Percentiles rank a stretch among this genome's conserved stretches.
Conservation (phyloP, 2,329 filamentous ascomycete species). For the Beauveria medogensis region DNA sequence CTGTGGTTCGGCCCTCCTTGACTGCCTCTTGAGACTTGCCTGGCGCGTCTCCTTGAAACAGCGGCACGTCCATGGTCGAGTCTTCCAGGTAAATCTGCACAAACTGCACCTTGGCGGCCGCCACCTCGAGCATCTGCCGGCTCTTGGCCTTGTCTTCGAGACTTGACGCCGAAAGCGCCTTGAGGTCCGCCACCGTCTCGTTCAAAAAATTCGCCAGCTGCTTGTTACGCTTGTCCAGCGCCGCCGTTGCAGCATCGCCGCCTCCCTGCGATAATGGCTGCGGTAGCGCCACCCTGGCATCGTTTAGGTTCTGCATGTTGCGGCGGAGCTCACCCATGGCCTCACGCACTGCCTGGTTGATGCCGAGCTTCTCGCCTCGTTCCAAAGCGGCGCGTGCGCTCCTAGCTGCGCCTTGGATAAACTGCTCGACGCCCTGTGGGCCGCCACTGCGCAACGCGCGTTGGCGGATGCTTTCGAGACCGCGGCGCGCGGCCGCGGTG, state of each 20-base stretch:
- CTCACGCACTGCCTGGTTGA: conserved; percentile 74
- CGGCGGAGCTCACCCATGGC: conserved; percentile 72
- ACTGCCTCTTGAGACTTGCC: neutral
- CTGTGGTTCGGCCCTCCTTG: neutral
- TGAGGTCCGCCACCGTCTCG: conserved; percentile 55
- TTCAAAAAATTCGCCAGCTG: conserved; percentile 61
- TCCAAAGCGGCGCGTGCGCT: conserved; percentile 67
- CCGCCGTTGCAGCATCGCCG: conserved; percentile 25
- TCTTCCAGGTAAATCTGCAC: conserved; percentile 56
- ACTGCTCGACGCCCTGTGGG: conserved; percentile 46
- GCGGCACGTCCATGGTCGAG: conserved; percentile 41
- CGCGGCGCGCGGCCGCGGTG: conserved; percentile 20
- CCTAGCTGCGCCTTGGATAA: conserved; percentile 71
- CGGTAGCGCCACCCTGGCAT: conserved; percentile 28
- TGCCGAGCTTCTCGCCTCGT: conserved; percentile 65
- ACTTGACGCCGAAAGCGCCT: conserved; percentile 45
- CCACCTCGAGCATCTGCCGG: conserved; percentile 48
- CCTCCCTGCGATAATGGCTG: neutral
- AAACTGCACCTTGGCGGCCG: conserved; percentile 56
- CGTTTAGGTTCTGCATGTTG: conserved; percentile 62
- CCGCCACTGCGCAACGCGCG: conserved; percentile 29
- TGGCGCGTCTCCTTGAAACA: neutral
- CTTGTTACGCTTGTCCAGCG: conserved; percentile 57
- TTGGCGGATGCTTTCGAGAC: conserved; percentile 29
- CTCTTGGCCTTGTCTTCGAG: conserved; percentile 41